Conservation (phyloP, 345 rosid genomes). For the Kandelia obovata region DNA sequence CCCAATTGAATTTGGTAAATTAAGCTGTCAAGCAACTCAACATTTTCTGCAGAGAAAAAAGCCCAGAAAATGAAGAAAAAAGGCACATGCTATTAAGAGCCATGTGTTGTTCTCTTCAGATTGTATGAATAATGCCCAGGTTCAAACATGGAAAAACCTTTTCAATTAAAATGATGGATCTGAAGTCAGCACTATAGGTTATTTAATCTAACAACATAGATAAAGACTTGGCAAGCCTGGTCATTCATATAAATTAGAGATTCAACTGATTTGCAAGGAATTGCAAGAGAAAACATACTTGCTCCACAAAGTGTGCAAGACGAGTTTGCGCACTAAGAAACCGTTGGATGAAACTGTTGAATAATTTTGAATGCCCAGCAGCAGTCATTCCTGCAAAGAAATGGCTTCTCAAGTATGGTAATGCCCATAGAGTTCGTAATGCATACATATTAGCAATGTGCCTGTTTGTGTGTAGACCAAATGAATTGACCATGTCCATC, state of each 20-base stretch:
- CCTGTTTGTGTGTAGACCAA: conserved; percentile 82
- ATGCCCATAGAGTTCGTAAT: conserved; percentile 71
- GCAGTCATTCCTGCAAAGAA: conserved; percentile 84
- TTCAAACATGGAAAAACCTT: too few species aligned
- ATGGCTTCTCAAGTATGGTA: conserved; percentile 82
- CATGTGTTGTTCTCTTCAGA: too few species aligned
- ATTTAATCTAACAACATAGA: background rate
- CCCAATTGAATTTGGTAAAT: too few species aligned
- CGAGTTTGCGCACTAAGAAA: conserved; percentile 86
- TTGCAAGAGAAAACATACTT: conserved; percentile 46
- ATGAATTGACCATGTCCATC: conserved; percentile 83
- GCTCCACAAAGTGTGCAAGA: conserved; percentile 88
- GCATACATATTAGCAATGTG: conserved; percentile 68
- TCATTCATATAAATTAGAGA: background rate
- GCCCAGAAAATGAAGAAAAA: too few species aligned
- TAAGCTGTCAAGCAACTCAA: too few species aligned
- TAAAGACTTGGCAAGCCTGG: background rate
- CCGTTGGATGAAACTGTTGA: conserved; percentile 89
- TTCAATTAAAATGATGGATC: too few species aligned
- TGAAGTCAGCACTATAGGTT: too few species aligned
- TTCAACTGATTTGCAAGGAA: background rate
- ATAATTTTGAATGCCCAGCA: conserved; percentile 71
- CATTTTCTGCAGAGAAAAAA: too few species aligned
- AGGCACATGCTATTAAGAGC: too few species aligned
- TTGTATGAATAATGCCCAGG: too few species aligned